A percentile compares a stretch with the other conserved stretches of the same genome.
Evolutionary conservation across 768 basidiomycete genomes (phyloP).

Genomic region (Cubamyces lactineus): DNA sequence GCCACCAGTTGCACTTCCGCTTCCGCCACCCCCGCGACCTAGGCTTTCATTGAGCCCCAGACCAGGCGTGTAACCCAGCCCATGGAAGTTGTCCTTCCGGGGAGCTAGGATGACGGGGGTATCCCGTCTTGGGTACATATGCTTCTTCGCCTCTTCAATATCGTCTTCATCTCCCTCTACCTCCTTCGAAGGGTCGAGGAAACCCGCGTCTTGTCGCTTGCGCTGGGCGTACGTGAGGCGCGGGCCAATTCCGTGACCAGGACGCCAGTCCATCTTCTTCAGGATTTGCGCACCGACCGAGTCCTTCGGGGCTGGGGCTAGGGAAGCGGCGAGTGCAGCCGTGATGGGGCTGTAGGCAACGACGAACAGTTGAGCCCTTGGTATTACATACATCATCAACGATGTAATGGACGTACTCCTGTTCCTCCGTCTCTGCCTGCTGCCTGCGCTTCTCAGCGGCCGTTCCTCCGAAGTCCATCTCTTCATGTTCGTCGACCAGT

Average conservation of each 20-base stretch:
- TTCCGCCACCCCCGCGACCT: conserved; percentile 38
- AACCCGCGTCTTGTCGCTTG: conserved; percentile 64
- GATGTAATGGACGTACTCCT: conserved; percentile 53
- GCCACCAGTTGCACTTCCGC: conserved; percentile 37
- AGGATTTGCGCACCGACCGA: conserved; percentile 85
- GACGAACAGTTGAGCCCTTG: not conserved
- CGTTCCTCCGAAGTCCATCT: conserved; percentile 69
- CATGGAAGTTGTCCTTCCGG: conserved; percentile 77
- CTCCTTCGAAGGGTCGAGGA: conserved; percentile 49
- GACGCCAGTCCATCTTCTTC: conserved; percentile 94
- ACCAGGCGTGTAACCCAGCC: conserved; percentile 78
- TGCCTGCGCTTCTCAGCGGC: conserved; percentile 46
- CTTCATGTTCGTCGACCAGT: conserved; percentile 78
- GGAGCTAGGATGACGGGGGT: conserved; percentile 61
- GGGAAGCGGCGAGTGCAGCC: conserved; percentile 60
- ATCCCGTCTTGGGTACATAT: conserved; percentile 86
- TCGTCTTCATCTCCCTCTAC: conserved; percentile 62
- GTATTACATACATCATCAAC: not conserved
- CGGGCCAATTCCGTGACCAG: conserved; percentile 93
- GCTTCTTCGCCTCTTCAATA: conserved; percentile 83
- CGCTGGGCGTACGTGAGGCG: conserved; percentile 79
- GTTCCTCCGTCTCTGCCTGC: conserved; percentile 44
- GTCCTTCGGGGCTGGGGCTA: conserved; percentile 76
- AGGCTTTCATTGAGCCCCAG: conserved; percentile 63
- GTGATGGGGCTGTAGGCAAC: conserved; percentile 56